Conservation (phyloP, 805 yeast genomes). For the Priceomyces medius region DNA sequence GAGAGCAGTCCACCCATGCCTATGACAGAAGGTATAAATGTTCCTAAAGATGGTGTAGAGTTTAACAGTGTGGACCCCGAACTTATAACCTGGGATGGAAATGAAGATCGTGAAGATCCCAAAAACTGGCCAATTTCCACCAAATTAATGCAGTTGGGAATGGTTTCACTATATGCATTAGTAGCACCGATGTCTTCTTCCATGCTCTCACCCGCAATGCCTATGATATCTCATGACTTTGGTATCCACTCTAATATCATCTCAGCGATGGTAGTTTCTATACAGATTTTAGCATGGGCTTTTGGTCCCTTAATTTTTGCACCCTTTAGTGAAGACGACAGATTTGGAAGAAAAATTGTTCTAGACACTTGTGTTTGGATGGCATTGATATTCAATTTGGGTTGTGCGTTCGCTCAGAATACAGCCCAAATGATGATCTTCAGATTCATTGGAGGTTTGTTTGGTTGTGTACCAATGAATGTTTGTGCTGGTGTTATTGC, state of each 20-base stretch:
- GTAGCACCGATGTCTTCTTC: slow-evolving; percentile 44
- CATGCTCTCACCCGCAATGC: slow-evolving; percentile 37
- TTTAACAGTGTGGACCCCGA: slow-evolving; percentile 36
- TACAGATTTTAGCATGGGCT: slow-evolving; percentile 41
- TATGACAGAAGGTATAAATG: slow-evolving; percentile 13
- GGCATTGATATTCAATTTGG: slow-evolving; percentile 32
- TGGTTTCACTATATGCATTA: slow-evolving; percentile 37
- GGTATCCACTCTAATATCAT: slow-evolving; percentile 24
- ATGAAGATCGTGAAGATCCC: slow-evolving; percentile 33
- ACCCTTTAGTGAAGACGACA: slow-evolving; percentile 37
- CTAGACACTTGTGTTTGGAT: slow-evolving; percentile 36
- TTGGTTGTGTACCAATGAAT: slow-evolving; percentile 38
- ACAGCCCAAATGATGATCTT: slow-evolving; percentile 33
- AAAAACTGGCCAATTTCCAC: slow-evolving; percentile 29
- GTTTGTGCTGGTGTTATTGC: slow-evolving; percentile 41
- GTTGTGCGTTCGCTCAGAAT: slow-evolving; percentile 34
- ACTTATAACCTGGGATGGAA: slow-evolving; percentile 34
- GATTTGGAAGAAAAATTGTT: slow-evolving; percentile 35
- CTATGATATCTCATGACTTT: slow-evolving; percentile 28
- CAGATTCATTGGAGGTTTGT: slow-evolving; percentile 36
- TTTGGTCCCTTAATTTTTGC: slow-evolving; percentile 40
- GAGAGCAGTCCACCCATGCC: slow-evolving; percentile 7
- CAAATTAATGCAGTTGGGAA: slow-evolving; percentile 21
- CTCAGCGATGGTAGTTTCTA: slow-evolving; percentile 32
- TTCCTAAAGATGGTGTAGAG: slow-evolving; percentile 33